These are phyloP conservation scores for Pyrus pyrifolia DNA, from an alignment of 306 rosid genomes.

Conservation along the genomic window DNA sequence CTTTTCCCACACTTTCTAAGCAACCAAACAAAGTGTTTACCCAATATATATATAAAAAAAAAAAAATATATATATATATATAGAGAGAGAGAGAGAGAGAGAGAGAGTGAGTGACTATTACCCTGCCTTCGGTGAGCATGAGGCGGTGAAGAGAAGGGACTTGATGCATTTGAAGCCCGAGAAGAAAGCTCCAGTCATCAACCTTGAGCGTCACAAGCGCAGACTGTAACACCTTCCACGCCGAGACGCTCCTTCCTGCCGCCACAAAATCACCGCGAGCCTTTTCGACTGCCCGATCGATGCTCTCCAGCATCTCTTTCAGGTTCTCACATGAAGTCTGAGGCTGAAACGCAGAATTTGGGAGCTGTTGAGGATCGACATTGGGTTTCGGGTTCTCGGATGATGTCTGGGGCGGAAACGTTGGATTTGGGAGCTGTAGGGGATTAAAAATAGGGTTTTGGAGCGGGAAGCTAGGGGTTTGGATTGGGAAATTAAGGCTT, in stretches of 20 bases:
- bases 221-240: conserved; percentile 70
- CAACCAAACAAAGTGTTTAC: not conserved
- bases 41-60: not conserved
- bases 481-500: not conserved
- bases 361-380: conserved; percentile 3
- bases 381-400: not conserved
- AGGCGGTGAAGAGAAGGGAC: conserved; percentile 63
- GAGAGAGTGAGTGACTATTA: not conserved
- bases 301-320: conserved; percentile 15
- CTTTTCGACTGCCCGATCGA: conserved; percentile 36
- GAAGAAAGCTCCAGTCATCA: conserved; percentile 48
- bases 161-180: conserved; percentile 65
- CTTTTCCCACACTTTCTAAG: not conserved
- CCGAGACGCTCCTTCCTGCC: conserved; percentile 46
- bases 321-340: conserved; percentile 19
- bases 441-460: not conserved
- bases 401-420: not conserved
- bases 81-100: no score
- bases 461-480: not conserved
- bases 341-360: not conserved
- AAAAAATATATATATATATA: no score
- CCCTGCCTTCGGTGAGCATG: conserved; percentile 70
- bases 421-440: not conserved
- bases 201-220: conserved; percentile 46
- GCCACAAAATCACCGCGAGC: conserved; percentile 40